phyloP scores from a whole-genome alignment of 2,329 filamentous ascomycete genomes.

The Arthrobotrys megalospora region DNA sequence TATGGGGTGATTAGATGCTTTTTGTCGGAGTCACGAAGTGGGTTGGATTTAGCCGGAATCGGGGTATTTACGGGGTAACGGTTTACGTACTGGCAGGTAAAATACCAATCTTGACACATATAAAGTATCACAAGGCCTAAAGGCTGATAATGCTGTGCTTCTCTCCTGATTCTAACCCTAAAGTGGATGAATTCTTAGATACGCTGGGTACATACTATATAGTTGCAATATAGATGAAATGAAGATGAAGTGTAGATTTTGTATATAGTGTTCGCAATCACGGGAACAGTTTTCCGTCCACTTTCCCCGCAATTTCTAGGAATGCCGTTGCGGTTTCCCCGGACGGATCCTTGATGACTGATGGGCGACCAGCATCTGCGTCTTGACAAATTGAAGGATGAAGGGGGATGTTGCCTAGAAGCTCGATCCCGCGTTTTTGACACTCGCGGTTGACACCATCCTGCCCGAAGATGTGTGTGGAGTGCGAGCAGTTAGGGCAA shows the following conservation, averaged over 20 bases:
- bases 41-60: conserved; percentile 59
- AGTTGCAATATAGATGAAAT: conserved; percentile 17
- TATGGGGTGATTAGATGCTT: conserved; percentile 41
- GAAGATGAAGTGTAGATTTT: conserved; percentile 12
- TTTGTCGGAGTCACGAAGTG: conserved; percentile 56
- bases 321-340: conserved; percentile 82
- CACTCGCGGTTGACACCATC: conserved; percentile 79
- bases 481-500: conserved; percentile 82
- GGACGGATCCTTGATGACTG: conserved; percentile 86
- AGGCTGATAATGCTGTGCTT: conserved; percentile 34
- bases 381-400: conserved; percentile 89
- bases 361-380: conserved; percentile 88
- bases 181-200: conserved; percentile 20
- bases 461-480: conserved; percentile 80
- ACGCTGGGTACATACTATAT: conserved; percentile 27
- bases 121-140: conserved; percentile 23
- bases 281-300: conserved; percentile 65
- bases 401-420: conserved; percentile 89
- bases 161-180: conserved; percentile 30
- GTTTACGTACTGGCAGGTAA: neutral
- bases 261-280: conserved; percentile 30
- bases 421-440: conserved; percentile 79
- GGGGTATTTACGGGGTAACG: conserved; percentile 23
- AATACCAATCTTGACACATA: conserved; percentile 27
- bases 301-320: conserved; percentile 76